phyloP scores from a whole-genome alignment of 164 flowering plant genomes.

The Umbilicus rupestris region DNA sequence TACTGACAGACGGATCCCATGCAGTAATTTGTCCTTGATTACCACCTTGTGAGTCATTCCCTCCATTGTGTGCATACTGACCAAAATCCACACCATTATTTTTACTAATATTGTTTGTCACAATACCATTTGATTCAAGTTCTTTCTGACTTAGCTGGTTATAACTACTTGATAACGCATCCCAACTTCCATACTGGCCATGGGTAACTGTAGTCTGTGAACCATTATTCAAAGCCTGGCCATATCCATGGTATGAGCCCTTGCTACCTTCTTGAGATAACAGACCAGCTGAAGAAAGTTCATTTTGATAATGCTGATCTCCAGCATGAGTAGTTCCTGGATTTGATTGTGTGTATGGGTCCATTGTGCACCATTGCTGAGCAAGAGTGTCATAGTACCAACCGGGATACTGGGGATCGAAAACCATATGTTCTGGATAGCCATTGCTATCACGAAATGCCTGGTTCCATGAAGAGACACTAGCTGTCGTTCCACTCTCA shows the following conservation, averaged over 20 bases:
- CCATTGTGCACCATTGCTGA: slow-evolving; percentile 68
- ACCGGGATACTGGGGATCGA: slow-evolving; percentile 92
- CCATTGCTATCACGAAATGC: slow-evolving; percentile 37
- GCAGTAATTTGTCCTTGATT: slow-evolving; percentile 32
- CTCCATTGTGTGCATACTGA: slow-evolving; percentile 24
- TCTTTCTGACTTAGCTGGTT: slow-evolving; percentile 40
- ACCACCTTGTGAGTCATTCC: slow-evolving; percentile 21
- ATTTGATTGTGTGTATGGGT: slow-evolving; percentile 30
- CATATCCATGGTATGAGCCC: slow-evolving; percentile 21
- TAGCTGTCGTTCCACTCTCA: slow-evolving; percentile 33
- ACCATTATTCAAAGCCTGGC: slow-evolving; percentile 20
- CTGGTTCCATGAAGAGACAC: slow-evolving; percentile 39
- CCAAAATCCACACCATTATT: slow-evolving; percentile 17
- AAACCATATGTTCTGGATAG: slow-evolving; percentile 80
- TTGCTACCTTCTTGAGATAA: slow-evolving; percentile 13
- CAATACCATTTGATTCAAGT: slow-evolving; percentile 19
- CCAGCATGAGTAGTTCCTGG: slow-evolving; percentile 7
- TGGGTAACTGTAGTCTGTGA: slow-evolving; percentile 22
- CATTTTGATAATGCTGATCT: slow-evolving; percentile 19
- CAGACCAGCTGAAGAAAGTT: slow-evolving; percentile 14
- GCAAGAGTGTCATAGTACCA: slow-evolving; percentile 77
- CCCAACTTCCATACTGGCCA: slow-evolving; percentile 30
- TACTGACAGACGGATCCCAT: slow-evolving; percentile 29
- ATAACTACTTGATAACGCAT: slow-evolving; percentile 22
- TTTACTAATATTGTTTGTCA: slow-evolving; percentile 21